A percentile compares a stretch with the other conserved stretches of the same genome.
Conservation (phyloP, 2,329 filamentous ascomycete species). For the Exophiala sp. region DNA sequence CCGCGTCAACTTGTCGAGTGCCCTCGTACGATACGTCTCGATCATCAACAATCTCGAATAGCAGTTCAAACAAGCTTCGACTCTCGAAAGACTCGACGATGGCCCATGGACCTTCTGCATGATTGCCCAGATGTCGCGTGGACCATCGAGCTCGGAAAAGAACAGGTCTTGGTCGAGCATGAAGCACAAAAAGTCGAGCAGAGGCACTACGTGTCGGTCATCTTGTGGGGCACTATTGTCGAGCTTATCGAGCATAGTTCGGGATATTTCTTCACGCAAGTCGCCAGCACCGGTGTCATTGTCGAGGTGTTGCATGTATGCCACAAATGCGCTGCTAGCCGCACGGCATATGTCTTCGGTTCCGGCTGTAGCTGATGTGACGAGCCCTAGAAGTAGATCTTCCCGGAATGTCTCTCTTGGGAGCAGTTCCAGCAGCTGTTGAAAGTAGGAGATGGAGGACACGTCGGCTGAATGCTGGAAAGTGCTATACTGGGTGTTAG, state of each 20-base stretch:
- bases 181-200: conserved; percentile 73
- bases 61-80: conserved; percentile 74
- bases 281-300: background rate
- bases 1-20: conserved; percentile 25
- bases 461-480: conserved; percentile 46
- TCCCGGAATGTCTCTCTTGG: conserved; percentile 36
- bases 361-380: conserved; percentile 44
- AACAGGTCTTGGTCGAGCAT: conserved; percentile 61
- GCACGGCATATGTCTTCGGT: conserved; percentile 44
- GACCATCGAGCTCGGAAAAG: conserved; percentile 1
- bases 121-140: conserved; percentile 62
- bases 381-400: conserved; percentile 41
- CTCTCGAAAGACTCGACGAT: conserved; percentile 74
- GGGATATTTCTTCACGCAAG: conserved; percentile 35
- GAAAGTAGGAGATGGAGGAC: conserved; percentile 42
- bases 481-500: background rate
- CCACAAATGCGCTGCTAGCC: conserved; percentile 40
- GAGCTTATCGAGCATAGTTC: conserved; percentile 57
- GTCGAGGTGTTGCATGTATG: conserved; percentile 25
- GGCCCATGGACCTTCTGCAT: conserved; percentile 80
- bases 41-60: conserved; percentile 50
- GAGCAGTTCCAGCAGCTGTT: conserved; percentile 39
- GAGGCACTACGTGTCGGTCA: conserved; percentile 70
- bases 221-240: conserved; percentile 48
- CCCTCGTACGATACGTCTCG: conserved; percentile 9